Conservation (phyloP, 495 filamentous ascomycete species). For the Zalerion maritima region DNA sequence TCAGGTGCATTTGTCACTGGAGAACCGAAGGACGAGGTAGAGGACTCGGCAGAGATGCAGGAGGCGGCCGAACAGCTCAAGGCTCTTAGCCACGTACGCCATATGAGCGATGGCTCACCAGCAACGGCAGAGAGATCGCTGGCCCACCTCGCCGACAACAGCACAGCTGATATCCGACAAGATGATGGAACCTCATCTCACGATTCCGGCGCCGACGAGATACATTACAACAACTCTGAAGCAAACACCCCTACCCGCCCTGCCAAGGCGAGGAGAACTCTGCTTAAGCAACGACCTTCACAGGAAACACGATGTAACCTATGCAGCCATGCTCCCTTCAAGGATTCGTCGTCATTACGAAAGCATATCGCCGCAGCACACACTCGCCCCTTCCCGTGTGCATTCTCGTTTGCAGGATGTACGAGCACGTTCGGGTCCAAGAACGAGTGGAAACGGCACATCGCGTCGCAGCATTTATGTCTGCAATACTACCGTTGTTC, state of each 20-base stretch:
- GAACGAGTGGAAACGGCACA: constrained; percentile 96
- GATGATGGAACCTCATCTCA: constrained; percentile 28
- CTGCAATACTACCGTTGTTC: constrained; percentile 73
- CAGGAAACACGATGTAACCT: constrained; percentile 39
- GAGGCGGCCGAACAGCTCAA: constrained; percentile 44
- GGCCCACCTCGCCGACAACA: constrained; percentile 10
- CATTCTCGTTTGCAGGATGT: constrained; percentile 76
- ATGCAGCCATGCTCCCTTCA: constrained; percentile 42
- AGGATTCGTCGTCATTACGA: constrained; percentile 39
- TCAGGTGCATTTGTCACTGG: constrained; percentile 6
- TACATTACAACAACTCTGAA: constrained; percentile 19
- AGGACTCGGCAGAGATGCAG: constrained; percentile 44
- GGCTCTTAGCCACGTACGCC: constrained; percentile 40
- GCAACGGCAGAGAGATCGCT: constrained; percentile 11
- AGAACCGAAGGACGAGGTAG: constrained; percentile 31
- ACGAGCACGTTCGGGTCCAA: constrained; percentile 75
- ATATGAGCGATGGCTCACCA: constrained; percentile 25
- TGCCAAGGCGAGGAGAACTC: constrained; percentile 29
- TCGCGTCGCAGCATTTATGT: constrained; percentile 76
- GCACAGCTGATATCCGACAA: constrained; percentile 16
- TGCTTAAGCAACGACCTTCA: constrained; percentile 34
- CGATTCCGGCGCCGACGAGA: constrained; percentile 26
- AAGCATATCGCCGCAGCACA: constrained; percentile 48
- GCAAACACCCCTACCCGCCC: constrained; percentile 28
- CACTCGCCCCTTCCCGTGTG: constrained; percentile 67